Evolutionary conservation across 306 rosid species (phyloP).

Genomic region (Boehmeria nivea): DNA sequence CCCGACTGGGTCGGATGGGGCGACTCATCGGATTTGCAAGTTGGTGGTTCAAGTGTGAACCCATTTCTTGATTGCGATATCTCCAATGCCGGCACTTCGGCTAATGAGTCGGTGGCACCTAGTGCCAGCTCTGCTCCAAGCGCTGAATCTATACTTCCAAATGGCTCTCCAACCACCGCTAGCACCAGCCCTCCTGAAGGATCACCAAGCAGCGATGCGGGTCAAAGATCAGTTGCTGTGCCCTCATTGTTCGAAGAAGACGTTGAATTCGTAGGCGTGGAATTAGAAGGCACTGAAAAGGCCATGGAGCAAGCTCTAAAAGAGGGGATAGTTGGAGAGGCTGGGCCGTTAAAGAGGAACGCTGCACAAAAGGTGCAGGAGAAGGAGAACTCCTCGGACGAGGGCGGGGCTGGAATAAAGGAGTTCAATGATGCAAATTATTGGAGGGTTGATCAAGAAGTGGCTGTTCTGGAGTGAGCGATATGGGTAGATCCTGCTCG

Average conservation of each 20-base stretch:
- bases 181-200: slow-evolving; percentile 41
- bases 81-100: slow-evolving; percentile 29
- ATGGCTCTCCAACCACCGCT: slow-evolving; percentile 51
- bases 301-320: slow-evolving; percentile 99
- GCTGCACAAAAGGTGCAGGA: slow-evolving; percentile 48
- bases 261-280: slow-evolving; percentile 95
- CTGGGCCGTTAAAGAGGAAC: slow-evolving; percentile 91
- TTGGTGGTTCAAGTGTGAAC: slow-evolving; percentile 59
- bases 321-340: slow-evolving; percentile 98
- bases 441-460: slow-evolving; percentile 98
- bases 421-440: slow-evolving; percentile 94
- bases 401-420: slow-evolving; percentile 63
- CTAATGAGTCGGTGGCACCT: slow-evolving; percentile 38
- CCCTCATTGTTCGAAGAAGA: slow-evolving; percentile 93
- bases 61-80: slow-evolving; percentile 71
- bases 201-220: too few relatives aligned
- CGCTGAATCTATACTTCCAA: slow-evolving; percentile 46
- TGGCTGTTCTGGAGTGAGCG: slow-evolving; percentile 73
- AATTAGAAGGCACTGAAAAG: slow-evolving; percentile 84
- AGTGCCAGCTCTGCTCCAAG: slow-evolving; percentile 33
- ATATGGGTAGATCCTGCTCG: slow-evolving; percentile 17
- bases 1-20: slow-evolving; percentile 98
- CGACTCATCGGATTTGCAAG: slow-evolving; percentile 64
- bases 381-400: slow-evolving; percentile 65
- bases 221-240: slow-evolving; percentile 45